Evolutionary conservation across 176 grass and related monocot genomes (phyloP).

Genomic region (Saccharum officinarum): DNA sequence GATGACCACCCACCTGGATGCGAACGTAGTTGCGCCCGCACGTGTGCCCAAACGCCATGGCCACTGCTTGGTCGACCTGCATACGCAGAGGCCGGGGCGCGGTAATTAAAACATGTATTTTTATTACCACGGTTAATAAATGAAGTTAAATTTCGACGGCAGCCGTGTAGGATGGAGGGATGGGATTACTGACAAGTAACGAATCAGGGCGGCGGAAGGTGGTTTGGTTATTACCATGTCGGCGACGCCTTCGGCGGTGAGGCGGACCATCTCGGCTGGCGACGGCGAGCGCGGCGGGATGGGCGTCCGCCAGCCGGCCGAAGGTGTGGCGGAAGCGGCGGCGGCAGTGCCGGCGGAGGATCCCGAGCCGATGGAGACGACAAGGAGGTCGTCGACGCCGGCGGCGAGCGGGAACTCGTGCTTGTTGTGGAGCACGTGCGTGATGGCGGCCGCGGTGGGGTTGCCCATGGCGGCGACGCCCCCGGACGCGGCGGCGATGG

Average conservation of each 20-base stretch:
- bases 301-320: slow-evolving; percentile 32
- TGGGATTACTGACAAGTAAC: not conserved
- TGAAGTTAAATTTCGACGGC: not conserved
- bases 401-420: slow-evolving; percentile 82
- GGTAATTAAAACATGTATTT: not conserved
- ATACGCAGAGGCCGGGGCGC: too few species aligned
- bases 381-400: slow-evolving; percentile 76
- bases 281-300: slow-evolving; percentile 45
- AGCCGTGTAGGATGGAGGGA: not conserved
- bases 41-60: slow-evolving; percentile 72
- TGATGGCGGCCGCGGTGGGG: slow-evolving; percentile 77
- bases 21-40: slow-evolving; percentile 62
- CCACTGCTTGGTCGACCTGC: slow-evolving; percentile 72
- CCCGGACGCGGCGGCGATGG: slow-evolving; percentile 56
- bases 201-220: not conserved
- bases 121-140: slow-evolving; percentile 10
- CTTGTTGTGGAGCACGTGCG: slow-evolving; percentile 86
- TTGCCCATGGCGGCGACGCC: slow-evolving; percentile 77
- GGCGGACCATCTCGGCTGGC: slow-evolving; percentile 61
- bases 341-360: slow-evolving; percentile 7
- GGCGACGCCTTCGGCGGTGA: slow-evolving; percentile 76
- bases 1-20: slow-evolving; percentile 46
- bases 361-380: slow-evolving; percentile 67
- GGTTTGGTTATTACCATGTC: slow-evolving; percentile 63
- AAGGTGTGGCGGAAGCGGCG: not conserved